Evolutionary conservation across 1,284 basidiomycete species (phyloP), one percentile per base, ranked within the genome.

Genomic region (Ganoderma boninense): DNA sequence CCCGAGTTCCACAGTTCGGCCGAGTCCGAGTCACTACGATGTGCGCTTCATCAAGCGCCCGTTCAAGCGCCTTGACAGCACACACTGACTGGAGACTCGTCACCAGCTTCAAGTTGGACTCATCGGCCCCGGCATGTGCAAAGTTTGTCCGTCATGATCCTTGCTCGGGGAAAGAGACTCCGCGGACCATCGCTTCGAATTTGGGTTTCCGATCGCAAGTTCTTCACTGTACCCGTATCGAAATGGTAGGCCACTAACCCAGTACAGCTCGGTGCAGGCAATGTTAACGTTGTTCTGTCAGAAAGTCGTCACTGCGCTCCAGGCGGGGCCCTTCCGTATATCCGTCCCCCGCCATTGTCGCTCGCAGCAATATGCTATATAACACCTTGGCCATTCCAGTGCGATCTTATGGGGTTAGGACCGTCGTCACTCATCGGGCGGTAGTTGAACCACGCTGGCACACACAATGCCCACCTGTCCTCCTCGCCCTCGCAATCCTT

Each of bases 171-270:
- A 23, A 46, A 5, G 49, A 23, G 49, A 54, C 49, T 54, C 13
- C 23, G 23, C 23, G 23, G 13, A 26, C 49, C 49, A 26, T 14
- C 13, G 49, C 49, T 54, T 54, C 49, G 49, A 54, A 54, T 11
- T 54, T 54, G 23, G 11, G 13, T 54, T n/a, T 54, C 23, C 23
- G 10, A 13, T 23, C n/a, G 49, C 23, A 52, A 18, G 49, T 35
- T 57, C 54, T n/a, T 35, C 56, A 57, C 32, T 57, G 18, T 35
- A 18, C 2, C 5, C 6, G 56, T 57, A 16, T 38, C 13, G 38
- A 60, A 60, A 40, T 29, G 57, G 57, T 20, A 60, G 11, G 57
- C 57, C 11, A 23, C 32, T 38, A n/a, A 60, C 57, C 57, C 38
- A 23, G 20, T 40, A 20, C 11, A 40, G 57, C 11, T 11, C 35